Percentiles rank a stretch among this genome's conserved stretches.
Conservation (phyloP, 2,329 filamentous ascomycete genomes). For the Pestalotiopsis sp. region DNA sequence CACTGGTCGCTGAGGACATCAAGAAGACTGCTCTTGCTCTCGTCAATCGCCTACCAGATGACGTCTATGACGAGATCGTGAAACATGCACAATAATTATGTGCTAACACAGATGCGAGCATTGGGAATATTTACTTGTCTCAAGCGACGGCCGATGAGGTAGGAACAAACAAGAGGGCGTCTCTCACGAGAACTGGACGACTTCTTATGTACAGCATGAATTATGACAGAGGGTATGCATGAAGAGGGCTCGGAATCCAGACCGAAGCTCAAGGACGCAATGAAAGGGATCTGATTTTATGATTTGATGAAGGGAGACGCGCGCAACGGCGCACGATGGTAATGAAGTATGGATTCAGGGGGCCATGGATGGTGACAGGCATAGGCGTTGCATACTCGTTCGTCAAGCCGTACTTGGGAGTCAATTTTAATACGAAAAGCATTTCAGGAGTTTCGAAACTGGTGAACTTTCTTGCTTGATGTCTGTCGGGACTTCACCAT, state of each 20-base stretch:
- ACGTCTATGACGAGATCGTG: conserved; percentile 88
- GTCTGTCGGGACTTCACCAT: no score
- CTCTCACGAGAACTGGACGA: not conserved
- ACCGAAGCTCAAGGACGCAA: not conserved
- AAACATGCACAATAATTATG: conserved; percentile 70
- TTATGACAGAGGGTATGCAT: not conserved
- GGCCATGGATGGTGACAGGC: not conserved
- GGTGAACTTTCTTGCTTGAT: no score
- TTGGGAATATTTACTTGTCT: not conserved
- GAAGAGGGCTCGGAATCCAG: conserved; percentile 1
- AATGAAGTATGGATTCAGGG: not conserved
- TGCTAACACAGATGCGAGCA: not conserved
- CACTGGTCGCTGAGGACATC: conserved; percentile 79
- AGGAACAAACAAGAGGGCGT: not conserved
- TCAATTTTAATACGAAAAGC: no score
- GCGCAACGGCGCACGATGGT: not conserved
- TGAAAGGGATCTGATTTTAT: not conserved
- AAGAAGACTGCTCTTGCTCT: conserved; percentile 84
- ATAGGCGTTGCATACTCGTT: not conserved
- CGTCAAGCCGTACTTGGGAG: no score
- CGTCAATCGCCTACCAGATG: conserved; percentile 85
- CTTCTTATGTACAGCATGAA: not conserved
- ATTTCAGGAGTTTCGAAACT: no score
- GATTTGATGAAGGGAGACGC: not conserved
- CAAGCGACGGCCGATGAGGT: not conserved